phyloP scores from a whole-genome alignment of 257 asterid genomes.

The Catharanthus roseus region DNA sequence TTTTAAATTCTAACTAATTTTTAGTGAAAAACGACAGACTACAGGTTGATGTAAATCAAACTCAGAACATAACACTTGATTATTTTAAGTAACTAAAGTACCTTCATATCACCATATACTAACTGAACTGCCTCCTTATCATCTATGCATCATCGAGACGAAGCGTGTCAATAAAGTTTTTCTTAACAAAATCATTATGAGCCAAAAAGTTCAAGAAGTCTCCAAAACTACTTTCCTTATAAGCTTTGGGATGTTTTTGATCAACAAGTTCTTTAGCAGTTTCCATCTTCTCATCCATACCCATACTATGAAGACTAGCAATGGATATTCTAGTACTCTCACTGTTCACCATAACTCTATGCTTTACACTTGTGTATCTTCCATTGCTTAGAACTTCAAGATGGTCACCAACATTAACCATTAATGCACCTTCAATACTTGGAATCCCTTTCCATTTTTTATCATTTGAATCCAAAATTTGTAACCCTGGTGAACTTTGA shows the following conservation, averaged over 20 bases:
- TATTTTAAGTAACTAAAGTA: no score
- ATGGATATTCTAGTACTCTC: slow-evolving; percentile 35
- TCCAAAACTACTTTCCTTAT: slow-evolving; percentile 39
- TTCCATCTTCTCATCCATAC: slow-evolving; percentile 41
- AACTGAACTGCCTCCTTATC: no score
- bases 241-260: slow-evolving; percentile 24
- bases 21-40: no score
- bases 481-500: slow-evolving; percentile 32
- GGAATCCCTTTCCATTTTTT: slow-evolving; percentile 32
- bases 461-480: slow-evolving; percentile 20
- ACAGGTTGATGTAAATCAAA: no score
- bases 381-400: slow-evolving; percentile 52
- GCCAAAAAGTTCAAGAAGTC: slow-evolving; percentile 39
- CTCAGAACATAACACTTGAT: no score
- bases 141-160: no score
- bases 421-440: slow-evolving; percentile 16
- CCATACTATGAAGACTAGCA: slow-evolving; percentile 42
- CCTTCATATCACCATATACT: no score
- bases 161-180: slow-evolving; percentile 28
- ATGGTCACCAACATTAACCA: slow-evolving; percentile 48
- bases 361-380: slow-evolving; percentile 33
- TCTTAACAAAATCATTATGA: slow-evolving; percentile 29
- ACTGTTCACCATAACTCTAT: slow-evolving; percentile 23
- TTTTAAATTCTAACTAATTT: no score
- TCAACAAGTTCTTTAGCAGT: slow-evolving; percentile 33